Evolutionary conservation across 805 yeast species (phyloP).

Genomic region (Metschnikowia sp.): DNA sequence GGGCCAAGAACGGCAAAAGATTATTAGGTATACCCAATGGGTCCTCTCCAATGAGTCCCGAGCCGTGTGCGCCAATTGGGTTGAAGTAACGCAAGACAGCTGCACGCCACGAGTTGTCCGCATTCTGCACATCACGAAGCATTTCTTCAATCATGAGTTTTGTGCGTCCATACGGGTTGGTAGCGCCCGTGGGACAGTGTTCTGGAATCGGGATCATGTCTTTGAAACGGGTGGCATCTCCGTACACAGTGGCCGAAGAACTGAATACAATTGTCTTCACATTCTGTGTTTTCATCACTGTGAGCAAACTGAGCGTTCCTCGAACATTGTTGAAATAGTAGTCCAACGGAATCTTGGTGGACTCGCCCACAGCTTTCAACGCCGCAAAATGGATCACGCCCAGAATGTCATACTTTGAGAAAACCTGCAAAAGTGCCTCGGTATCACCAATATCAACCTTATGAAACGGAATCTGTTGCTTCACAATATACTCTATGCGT

Average conservation of each 20-base stretch:
- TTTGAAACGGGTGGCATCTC: conserved; percentile 70
- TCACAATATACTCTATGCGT: conserved; percentile 55
- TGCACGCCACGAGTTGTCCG: conserved; percentile 44
- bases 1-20: conserved; percentile 70
- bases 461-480: conserved; percentile 49
- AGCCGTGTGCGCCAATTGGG: conserved; percentile 84
- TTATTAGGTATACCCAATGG: conserved; percentile 77
- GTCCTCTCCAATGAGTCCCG: conserved; percentile 78
- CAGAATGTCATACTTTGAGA: conserved; percentile 45
- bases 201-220: conserved; percentile 79
- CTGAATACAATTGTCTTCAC: conserved; percentile 64
- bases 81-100: conserved; percentile 77
- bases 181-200: conserved; percentile 68
- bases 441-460: conserved; percentile 54
- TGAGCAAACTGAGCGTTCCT: conserved; percentile 60
- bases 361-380: conserved; percentile 79
- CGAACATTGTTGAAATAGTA: conserved; percentile 67
- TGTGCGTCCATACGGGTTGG: conserved; percentile 76
- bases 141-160: conserved; percentile 64
- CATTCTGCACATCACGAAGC: conserved; percentile 49
- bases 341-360: conserved; percentile 59
- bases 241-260: conserved; percentile 81
- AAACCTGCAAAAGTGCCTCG: conserved; percentile 46
- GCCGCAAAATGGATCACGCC: conserved; percentile 81
- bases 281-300: conserved; percentile 44